Conservation (phyloP, 306 rosid species). For the Cyclanthera cordifolia region DNA sequence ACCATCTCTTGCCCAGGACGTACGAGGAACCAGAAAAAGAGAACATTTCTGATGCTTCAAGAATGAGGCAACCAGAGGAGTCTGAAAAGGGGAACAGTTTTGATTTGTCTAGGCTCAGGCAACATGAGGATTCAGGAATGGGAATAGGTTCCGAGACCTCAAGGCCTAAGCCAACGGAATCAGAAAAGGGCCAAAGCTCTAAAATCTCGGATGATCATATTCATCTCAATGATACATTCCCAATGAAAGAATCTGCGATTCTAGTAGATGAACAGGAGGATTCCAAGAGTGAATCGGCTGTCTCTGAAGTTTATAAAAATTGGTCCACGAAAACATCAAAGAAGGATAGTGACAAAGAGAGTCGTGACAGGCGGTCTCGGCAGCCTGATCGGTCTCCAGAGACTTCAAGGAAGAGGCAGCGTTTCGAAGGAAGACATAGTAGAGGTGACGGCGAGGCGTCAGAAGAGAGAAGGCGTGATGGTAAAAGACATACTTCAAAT, state of each 20-base stretch:
- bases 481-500: constrained; percentile 10
- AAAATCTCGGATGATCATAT: neutral
- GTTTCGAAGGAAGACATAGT: constrained; percentile 15
- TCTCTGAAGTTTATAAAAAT: constrained; percentile 12
- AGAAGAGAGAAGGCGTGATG: constrained; percentile 18
- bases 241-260: constrained; percentile 6
- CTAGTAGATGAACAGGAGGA: constrained; percentile 19
- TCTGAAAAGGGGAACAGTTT: constrained; percentile 18
- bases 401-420: constrained; percentile 27
- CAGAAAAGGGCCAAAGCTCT: constrained; percentile 5
- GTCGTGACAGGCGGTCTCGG: constrained; percentile 20
- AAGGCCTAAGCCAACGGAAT: neutral
- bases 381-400: constrained; percentile 18
- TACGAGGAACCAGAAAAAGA: constrained; percentile 15
- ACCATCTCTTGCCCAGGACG: constrained; percentile 26
- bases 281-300: constrained; percentile 15
- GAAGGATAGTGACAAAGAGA: constrained; percentile 22
- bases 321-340: neutral
- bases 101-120: constrained; percentile 10
- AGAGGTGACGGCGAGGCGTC: constrained; percentile 18
- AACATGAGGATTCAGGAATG: constrained; percentile 3
- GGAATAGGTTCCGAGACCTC: neutral
- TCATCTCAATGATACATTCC: constrained; percentile 4
- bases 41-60: constrained; percentile 8
- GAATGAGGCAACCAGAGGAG: constrained; percentile 16